Base-by-base conservation (phyloP, 129 eudicot genomes). In the Ambrosia trifida region DNA sequence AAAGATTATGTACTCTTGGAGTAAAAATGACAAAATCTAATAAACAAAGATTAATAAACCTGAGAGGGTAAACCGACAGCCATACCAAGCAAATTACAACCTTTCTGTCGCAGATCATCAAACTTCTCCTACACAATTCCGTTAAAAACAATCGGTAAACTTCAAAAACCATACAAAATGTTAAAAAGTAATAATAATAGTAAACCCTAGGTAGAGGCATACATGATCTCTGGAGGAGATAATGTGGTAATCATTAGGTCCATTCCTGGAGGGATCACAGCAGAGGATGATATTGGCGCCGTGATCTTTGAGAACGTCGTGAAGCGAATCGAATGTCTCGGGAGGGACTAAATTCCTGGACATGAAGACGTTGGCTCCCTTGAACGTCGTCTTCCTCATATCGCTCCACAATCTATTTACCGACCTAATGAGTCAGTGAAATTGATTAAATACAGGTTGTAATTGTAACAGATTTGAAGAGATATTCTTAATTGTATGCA, bases 311-410 rank as follows among this genome's bases (percentile, higher is more conserved):
- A 94, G 83, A 50, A 90, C 93, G 35, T 94, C 96, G 69, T 80
- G 95, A 38, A 94, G 90, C n/a, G 93, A 70, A 68, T 81, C 96
- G 70, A 80, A 89, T 31, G 82, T 43, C 81, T 94, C 98, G 16
- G 98, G 97, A 18, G 98, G 93, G 16, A 94, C 98, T 58, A 94
- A 70, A 57, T 82, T 94, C 53, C 96, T 79, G 8, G 98, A 94
- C 96, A 94, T 84, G 89, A 83, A 94, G 19, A 94, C 96, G 49
- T 87, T 94, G 32, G 89, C 83, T 47, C 93, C 98, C 56, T 76
- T 84, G 75, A 94, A 94, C 69, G 88, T 85, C 79, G 85, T 89
- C 70, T 83, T 64, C 83, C 75, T 84, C 96, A 86, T 84, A 53
- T 69, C 78, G 14, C n/a, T 64, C 60, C 54, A 41, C 28, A 20